A percentile compares a stretch with the other conserved stretches of the same genome.
Conservation (phyloP, 2,329 filamentous ascomycete genomes). For the Fusarium austroafricanum region DNA sequence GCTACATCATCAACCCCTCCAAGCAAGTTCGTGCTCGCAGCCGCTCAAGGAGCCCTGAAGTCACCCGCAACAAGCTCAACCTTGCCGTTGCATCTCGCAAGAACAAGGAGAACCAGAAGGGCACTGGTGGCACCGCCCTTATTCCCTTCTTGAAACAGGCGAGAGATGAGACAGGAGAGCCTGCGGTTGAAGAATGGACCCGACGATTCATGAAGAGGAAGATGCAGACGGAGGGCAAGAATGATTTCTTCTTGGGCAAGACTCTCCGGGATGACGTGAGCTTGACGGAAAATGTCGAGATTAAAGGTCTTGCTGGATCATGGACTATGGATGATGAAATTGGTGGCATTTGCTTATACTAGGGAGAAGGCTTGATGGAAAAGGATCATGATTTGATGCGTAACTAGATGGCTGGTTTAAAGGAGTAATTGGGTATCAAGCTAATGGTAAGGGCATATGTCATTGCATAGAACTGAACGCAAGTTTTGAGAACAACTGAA, state of each 20-base stretch:
- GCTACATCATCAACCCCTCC: conserved; percentile 93
- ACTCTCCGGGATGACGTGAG: conserved; percentile 55
- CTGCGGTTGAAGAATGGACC: conserved; percentile 78
- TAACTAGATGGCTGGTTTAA: background rate
- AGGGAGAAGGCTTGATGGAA: background rate
- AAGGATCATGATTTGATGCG: background rate
- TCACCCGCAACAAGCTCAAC: conserved; percentile 65
- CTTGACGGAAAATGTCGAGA: conserved; percentile 58
- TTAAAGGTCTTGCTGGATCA: conserved; percentile 79
- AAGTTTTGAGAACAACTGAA: background rate
- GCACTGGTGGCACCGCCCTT: conserved; percentile 91
- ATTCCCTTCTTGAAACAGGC: conserved; percentile 98
- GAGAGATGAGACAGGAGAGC: conserved; percentile 93
- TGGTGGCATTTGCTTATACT: conserved; percentile 71
- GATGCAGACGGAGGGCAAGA: conserved; percentile 60
- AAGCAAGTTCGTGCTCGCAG: conserved; percentile 76
- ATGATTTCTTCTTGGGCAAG: conserved; percentile 70
- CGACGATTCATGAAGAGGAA: conserved; percentile 67
- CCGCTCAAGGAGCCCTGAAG: conserved; percentile 68
- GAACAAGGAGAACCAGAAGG: conserved; percentile 73
- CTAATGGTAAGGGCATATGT: conserved; percentile 2
- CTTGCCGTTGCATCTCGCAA: conserved; percentile 69
- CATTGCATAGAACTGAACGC: background rate
- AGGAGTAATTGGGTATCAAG: conserved; percentile 1
- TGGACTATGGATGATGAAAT: conserved; percentile 90